Evolutionary conservation across 495 filamentous ascomycete genomes (phyloP).

Genomic region (Daldinia grandis): DNA sequence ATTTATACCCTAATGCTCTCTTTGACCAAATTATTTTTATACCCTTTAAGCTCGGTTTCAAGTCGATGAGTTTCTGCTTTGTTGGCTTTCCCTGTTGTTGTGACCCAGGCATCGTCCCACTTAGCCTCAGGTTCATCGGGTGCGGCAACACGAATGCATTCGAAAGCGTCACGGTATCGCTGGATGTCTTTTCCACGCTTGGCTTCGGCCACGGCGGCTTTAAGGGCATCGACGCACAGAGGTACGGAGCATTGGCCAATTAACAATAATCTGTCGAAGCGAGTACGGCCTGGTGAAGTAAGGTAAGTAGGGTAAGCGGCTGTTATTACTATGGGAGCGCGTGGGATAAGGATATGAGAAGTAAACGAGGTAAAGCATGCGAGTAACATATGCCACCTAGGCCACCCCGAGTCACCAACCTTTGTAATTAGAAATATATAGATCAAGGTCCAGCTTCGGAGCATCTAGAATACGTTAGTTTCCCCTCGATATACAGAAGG

Average conservation of each 20-base stretch:
- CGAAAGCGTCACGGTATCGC: constrained; percentile 74
- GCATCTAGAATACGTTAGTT: constrained; percentile 61
- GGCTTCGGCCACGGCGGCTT: constrained; percentile 76
- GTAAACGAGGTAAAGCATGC: constrained; percentile 20
- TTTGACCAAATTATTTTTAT: constrained; percentile 97
- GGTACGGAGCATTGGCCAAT: constrained; percentile 81
- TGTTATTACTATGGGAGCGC: constrained; percentile 21
- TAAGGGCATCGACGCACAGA: constrained; percentile 82
- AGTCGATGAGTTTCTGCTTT: constrained; percentile 73
- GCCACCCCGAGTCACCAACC: constrained; percentile 57
- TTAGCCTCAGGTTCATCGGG: constrained; percentile 73
- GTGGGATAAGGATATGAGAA: neutral
- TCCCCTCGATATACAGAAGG: constrained; percentile 4
- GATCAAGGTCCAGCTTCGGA: constrained; percentile 92
- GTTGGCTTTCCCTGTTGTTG: constrained; percentile 67
- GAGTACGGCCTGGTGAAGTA: constrained; percentile 66
- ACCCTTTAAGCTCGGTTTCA: constrained; percentile 84
- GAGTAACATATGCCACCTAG: neutral
- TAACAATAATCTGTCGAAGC: constrained; percentile 79
- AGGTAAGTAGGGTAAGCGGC: too few species aligned
- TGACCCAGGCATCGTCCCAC: constrained; percentile 75
- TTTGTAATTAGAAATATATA: constrained; percentile 89
- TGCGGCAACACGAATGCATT: constrained; percentile 66
- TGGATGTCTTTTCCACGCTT: constrained; percentile 77
- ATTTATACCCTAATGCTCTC: constrained; percentile 87